Evolutionary conservation across 495 filamentous ascomycete genomes (phyloP).

Genomic region (Lasiosphaeria ovina): DNA sequence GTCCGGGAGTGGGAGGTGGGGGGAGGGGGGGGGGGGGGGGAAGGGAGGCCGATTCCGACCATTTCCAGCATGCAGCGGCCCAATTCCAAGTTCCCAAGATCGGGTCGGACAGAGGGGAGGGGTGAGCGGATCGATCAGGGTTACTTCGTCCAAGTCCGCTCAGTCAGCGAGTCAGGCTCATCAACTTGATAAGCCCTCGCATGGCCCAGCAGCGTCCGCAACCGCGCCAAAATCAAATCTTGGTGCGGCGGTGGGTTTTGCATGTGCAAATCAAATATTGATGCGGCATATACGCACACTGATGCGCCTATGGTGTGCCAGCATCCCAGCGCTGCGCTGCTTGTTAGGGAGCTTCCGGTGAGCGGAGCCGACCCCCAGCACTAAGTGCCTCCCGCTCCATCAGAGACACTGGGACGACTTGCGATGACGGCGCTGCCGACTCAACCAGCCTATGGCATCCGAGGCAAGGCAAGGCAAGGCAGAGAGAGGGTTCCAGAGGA

Average conservation of each 20-base stretch:
- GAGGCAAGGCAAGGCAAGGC: conserved; percentile 5
- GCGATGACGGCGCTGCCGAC: conserved; percentile 30
- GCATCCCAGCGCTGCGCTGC: conserved; percentile 8
- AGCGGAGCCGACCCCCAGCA: conserved; percentile 21
- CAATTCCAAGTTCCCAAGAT: conserved; percentile 25
- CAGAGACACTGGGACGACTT: conserved; percentile 15
- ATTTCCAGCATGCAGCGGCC: conserved; percentile 19
- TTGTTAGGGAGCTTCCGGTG: conserved; percentile 20
- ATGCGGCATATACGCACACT: conserved; percentile 33
- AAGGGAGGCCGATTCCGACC: conserved; percentile 25
- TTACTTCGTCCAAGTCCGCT: conserved; percentile 20
- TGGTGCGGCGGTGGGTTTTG: conserved; percentile 22
- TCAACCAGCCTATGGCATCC: conserved; percentile 10
- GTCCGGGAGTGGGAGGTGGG: conserved; percentile 22
- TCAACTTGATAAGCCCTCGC: conserved; percentile 28
- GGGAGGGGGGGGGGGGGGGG: too few relatives aligned
- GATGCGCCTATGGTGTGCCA: conserved; percentile 21
- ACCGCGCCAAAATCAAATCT: conserved; percentile 20
- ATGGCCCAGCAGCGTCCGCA: conserved; percentile 18
- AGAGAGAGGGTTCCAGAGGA: conserved; percentile 6
- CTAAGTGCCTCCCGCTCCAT: conserved; percentile 13
- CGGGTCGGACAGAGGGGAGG: conserved; percentile 25
- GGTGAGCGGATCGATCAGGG: conserved; percentile 19
- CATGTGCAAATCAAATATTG: conserved; percentile 32
- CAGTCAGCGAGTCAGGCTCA: conserved; percentile 36